A percentile compares a stretch with the other conserved stretches of the same genome.
These are phyloP conservation scores for Chromera velia DNA, from an alignment of 73 alveolate species.

Conservation along the genomic window DNA sequence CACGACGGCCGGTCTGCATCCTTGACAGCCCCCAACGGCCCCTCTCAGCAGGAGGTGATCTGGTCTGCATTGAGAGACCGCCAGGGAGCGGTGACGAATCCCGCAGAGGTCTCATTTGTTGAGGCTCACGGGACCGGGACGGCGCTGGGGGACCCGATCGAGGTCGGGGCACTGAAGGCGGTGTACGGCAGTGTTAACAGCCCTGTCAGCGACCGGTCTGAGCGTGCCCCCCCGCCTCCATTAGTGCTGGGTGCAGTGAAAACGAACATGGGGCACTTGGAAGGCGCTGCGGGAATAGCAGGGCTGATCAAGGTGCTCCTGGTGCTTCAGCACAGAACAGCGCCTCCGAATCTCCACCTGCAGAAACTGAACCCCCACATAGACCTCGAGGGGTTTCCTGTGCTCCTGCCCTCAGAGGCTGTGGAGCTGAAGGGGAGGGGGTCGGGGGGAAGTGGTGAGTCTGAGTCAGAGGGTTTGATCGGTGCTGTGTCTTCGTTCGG, in stretches of 20 bases:
- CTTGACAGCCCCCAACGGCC: background rate
- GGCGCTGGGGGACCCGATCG: conserved; percentile 15
- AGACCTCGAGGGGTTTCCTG: conserved; percentile 8
- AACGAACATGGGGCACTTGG: conserved; percentile 7
- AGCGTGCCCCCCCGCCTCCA: background rate
- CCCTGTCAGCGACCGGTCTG: too few relatives aligned
- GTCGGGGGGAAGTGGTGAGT: too few relatives aligned
- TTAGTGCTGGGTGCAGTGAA: background rate
- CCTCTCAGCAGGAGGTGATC: conserved; percentile 4
- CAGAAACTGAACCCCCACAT: conserved; percentile 19
- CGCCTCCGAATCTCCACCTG: conserved; percentile 35
- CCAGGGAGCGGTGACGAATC: background rate
- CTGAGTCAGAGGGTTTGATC: too few relatives aligned
- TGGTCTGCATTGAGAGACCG: background rate
- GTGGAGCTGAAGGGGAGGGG: too few relatives aligned
- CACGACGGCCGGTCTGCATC: conserved; percentile 7
- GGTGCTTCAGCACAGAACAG: background rate
- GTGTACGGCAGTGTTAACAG: background rate
- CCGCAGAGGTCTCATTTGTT: background rate
- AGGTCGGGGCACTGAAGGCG: conserved; percentile 1
- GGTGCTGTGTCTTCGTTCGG: too few relatives aligned
- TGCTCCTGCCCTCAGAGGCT: background rate
- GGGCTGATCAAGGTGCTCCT: background rate
- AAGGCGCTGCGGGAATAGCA: background rate
- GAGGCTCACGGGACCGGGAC: conserved; percentile 22